Conservation (phyloP, 2,329 filamentous ascomycete species). For the Aspergillus japonicus region DNA sequence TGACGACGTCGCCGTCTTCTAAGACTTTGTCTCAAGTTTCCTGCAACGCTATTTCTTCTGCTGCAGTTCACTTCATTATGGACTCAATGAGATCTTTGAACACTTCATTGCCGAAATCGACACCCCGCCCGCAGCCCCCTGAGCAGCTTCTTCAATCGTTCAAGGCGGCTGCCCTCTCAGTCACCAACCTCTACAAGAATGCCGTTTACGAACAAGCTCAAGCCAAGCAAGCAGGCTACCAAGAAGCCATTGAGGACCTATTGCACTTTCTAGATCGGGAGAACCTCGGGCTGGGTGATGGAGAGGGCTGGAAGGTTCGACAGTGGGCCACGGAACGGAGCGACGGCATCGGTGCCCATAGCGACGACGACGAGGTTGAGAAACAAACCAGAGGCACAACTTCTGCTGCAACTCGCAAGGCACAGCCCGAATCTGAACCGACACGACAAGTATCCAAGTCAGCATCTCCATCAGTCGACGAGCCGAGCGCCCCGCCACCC, state of each 20-base stretch:
- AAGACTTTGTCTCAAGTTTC: constrained; percentile 1
- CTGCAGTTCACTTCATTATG: constrained; percentile 43
- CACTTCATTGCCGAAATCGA: constrained; percentile 58
- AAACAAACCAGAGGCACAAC: constrained; percentile 40
- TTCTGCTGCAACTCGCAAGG: constrained; percentile 35
- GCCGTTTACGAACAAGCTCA: constrained; percentile 75
- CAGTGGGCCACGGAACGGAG: constrained; percentile 57
- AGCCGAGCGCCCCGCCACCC: constrained; percentile 26
- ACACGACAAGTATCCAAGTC: constrained; percentile 30
- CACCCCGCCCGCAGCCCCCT: constrained; percentile 48
- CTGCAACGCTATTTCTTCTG: constrained; percentile 12
- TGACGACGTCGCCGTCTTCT: not conserved
- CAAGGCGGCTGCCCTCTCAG: constrained; percentile 85
- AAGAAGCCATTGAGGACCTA: constrained; percentile 89
- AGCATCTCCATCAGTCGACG: constrained; percentile 29
- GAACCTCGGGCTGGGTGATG: constrained; percentile 73
- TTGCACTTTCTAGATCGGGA: constrained; percentile 81
- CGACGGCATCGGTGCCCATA: constrained; percentile 41
- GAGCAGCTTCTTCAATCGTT: constrained; percentile 77
- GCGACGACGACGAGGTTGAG: constrained; percentile 48
- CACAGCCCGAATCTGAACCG: constrained; percentile 27
- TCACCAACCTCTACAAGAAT: constrained; percentile 94
- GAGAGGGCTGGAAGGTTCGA: constrained; percentile 68
- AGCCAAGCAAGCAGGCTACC: constrained; percentile 78
- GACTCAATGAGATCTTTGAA: constrained; percentile 65